phyloP scores from a whole-genome alignment of 192 early-diverging fungal species.

The Phlyctochytrium planicorne region DNA sequence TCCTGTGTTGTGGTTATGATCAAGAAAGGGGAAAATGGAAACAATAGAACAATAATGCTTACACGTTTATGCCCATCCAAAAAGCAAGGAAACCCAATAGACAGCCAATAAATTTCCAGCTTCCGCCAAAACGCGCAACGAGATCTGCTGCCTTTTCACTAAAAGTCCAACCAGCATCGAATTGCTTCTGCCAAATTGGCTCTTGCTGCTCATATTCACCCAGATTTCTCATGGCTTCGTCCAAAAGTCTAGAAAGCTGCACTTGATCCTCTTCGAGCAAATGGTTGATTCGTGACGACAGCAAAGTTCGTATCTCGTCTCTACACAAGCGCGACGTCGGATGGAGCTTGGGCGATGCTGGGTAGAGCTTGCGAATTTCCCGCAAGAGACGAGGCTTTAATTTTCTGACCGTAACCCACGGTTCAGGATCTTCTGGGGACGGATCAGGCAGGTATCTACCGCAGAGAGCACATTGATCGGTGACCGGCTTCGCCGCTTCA shows the following conservation, averaged over 20 bases:
- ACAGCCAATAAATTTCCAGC: slow-evolving; percentile 37
- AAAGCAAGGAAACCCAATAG: slow-evolving; percentile 28
- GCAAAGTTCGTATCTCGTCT: slow-evolving; percentile 9
- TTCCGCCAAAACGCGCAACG: slow-evolving; percentile 40
- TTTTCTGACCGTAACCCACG: slow-evolving; percentile 7
- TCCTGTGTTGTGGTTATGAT: too few relatives aligned
- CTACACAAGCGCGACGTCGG: slow-evolving; percentile 14
- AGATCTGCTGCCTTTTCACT: slow-evolving; percentile 35
- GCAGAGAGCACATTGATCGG: slow-evolving; percentile 21
- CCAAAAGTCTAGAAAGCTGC: slow-evolving; percentile 28
- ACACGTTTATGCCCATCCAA: slow-evolving; percentile 32
- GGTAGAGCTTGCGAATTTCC: slow-evolving; percentile 18
- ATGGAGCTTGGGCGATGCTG: background rate
- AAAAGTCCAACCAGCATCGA: slow-evolving; percentile 40
- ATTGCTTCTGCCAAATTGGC: slow-evolving; percentile 42
- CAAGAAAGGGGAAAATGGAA: slow-evolving; percentile 4
- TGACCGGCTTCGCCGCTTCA: background rate
- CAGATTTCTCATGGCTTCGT: slow-evolving; percentile 42
- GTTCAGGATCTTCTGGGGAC: slow-evolving; percentile 1
- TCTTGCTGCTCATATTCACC: slow-evolving; percentile 41
- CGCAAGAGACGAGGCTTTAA: slow-evolving; percentile 29
- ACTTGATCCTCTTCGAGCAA: slow-evolving; percentile 37
- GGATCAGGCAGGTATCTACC: slow-evolving; percentile 9
- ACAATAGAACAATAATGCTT: background rate
- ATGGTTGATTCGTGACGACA: slow-evolving; percentile 30